Evolutionary conservation across 1,284 basidiomycete species (phyloP), one percentile per base, ranked within the genome.

Genomic region (Leccinum fuscescens): DNA sequence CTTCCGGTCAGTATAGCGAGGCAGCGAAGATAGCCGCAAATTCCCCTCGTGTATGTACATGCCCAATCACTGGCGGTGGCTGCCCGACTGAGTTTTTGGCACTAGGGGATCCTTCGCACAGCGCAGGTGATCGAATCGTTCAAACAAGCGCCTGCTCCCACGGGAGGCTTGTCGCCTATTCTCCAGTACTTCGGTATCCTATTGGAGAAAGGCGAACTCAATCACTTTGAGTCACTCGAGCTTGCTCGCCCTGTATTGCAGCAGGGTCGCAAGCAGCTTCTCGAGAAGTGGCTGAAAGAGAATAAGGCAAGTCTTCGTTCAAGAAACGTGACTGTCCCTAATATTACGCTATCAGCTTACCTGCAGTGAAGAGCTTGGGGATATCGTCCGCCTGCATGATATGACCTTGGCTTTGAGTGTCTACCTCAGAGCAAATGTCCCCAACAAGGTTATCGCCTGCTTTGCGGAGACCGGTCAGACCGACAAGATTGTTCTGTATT

Each of bases 271-370:
- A 99, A 99, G 79, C 95, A 98, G 72, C 81, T 99, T 51, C 83
- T 99, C 27, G 97, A 99, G 80, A 99, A 99, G 74, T 99, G 97
- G 97, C 80, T 99, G 66, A 99, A 99, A 80, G 97, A 99, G 83
- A 98, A 98, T 81, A 99, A 99, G 86, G 92, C 88, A 64, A 35
- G 73, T 61, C 12, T 55, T 51, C n/a, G 3, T 5, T 53, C 20
- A 50, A 2, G 6, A 55, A 46, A 33, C 27, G 15, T 39, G 51
- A 22, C 8, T 42, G 29, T 8, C 50, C 24, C 56, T 74, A 57
- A 73, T 50, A 27, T 60, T 35, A 54, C 52, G 64, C 27, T 48
- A 7, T 51, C 65, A 94, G 92, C 89, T 99, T 65, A 96, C 97
- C 64, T 99, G 97, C 81, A 94, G 91, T 71, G 97, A 99, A 78